Conservation (phyloP, 352 stramenopile species). For the Stramenopiles sp. region DNA sequence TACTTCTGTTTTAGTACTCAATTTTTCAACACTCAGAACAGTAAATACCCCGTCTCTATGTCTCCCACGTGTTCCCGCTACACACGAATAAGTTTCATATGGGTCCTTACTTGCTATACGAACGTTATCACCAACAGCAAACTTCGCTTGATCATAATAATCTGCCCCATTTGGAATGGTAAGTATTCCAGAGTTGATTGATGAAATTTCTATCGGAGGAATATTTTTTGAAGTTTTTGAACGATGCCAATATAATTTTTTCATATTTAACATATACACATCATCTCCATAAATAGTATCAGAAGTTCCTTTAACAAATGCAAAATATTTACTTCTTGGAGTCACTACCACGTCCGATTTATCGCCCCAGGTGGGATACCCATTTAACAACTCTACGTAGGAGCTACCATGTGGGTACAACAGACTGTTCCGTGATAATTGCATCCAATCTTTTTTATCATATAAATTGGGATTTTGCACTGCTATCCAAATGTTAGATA, state of each 20-base stretch:
- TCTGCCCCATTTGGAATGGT: neutral
- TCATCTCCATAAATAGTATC: too few species aligned
- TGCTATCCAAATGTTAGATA: neutral
- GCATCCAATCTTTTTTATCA: neutral
- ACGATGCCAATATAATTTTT: neutral
- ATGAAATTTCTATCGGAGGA: neutral
- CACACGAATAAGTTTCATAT: neutral
- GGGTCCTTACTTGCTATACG: neutral
- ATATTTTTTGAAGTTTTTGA: neutral
- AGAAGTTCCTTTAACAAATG: neutral
- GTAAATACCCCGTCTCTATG: neutral
- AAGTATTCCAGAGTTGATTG: neutral
- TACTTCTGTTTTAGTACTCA: neutral
- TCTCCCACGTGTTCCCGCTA: neutral
- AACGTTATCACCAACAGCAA: neutral
- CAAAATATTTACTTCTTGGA: slow-evolving; percentile 4
- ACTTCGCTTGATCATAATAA: too few species aligned
- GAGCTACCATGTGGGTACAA: neutral
- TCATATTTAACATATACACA: neutral
- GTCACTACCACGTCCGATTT: neutral
- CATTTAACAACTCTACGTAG: neutral
- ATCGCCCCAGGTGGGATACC: neutral
- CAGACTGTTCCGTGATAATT: neutral
- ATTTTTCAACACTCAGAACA: neutral
- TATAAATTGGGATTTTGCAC: neutral